Percentiles rank a stretch among this genome's conserved stretches.
phyloP scores from a whole-genome alignment of 2,329 filamentous ascomycete species.

The Ophiobolus disseminans region DNA sequence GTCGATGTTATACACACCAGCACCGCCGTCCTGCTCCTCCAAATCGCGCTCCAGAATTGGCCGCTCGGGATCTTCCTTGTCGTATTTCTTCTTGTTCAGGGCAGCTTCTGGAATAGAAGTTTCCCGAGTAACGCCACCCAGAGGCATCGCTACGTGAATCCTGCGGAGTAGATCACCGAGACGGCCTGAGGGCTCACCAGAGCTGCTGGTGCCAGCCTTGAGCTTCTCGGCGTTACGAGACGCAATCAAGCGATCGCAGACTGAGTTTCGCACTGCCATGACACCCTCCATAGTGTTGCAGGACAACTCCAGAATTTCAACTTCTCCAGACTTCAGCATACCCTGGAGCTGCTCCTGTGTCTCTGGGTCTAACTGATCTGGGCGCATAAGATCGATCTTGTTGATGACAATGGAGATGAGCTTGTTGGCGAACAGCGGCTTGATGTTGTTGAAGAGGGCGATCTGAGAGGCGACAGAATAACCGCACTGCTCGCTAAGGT shows the following conservation, averaged over 20 bases:
- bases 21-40: slow-evolving; percentile 90
- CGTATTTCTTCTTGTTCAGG: slow-evolving; percentile 84
- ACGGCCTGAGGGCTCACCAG: slow-evolving; percentile 77
- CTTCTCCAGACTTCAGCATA: slow-evolving; percentile 84
- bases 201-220: slow-evolving; percentile 82
- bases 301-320: slow-evolving; percentile 90
- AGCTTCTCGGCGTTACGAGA: slow-evolving; percentile 95
- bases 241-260: slow-evolving; percentile 90
- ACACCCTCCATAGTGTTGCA: slow-evolving; percentile 96
- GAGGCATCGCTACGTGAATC: slow-evolving; percentile 95
- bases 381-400: slow-evolving; percentile 92
- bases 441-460: slow-evolving; percentile 89
- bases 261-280: slow-evolving; percentile 92
- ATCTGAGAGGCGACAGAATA: slow-evolving; percentile 94
- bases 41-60: slow-evolving; percentile 82
- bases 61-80: slow-evolving; percentile 86
- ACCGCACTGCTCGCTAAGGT: slow-evolving; percentile 94
- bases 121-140: slow-evolving; percentile 79
- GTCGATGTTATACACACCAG: slow-evolving; percentile 95
- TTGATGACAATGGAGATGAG: slow-evolving; percentile 96
- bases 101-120: slow-evolving; percentile 87
- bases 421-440: slow-evolving; percentile 96
- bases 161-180: slow-evolving; percentile 89
- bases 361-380: slow-evolving; percentile 83
- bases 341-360: slow-evolving; percentile 78